Conservation (phyloP, 352 stramenopile genomes). For the Phytophthora citrophthora region DNA sequence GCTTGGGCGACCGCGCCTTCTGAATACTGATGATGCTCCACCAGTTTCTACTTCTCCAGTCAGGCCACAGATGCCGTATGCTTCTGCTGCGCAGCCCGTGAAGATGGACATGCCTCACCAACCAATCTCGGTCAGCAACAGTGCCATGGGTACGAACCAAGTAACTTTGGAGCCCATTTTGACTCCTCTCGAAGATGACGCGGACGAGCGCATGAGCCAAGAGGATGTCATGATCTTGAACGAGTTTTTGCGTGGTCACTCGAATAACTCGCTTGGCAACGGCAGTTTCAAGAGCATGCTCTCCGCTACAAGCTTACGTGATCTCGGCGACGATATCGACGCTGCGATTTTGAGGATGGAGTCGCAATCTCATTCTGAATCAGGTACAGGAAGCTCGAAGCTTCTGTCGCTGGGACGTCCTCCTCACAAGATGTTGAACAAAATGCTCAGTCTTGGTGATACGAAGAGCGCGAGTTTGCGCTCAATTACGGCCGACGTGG, state of each 20-base stretch:
- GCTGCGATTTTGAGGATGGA: slow-evolving; percentile 43
- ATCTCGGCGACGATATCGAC: slow-evolving; percentile 42
- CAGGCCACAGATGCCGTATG: slow-evolving; percentile 23
- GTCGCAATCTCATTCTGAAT: slow-evolving; percentile 24
- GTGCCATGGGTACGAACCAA: slow-evolving; percentile 11
- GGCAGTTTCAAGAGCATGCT: slow-evolving; percentile 48
- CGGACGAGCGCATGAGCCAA: slow-evolving; percentile 58
- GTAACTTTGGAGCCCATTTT: slow-evolving; percentile 55
- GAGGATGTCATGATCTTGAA: slow-evolving; percentile 73
- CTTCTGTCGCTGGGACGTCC: slow-evolving; percentile 15
- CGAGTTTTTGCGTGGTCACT: slow-evolving; percentile 60
- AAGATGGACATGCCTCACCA: slow-evolving; percentile 22
- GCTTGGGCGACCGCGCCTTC: slow-evolving; percentile 68
- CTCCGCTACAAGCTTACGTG: slow-evolving; percentile 39
- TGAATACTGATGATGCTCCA: slow-evolving; percentile 54
- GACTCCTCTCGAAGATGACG: slow-evolving; percentile 41
- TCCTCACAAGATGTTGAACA: slow-evolving; percentile 36
- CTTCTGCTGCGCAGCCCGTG: slow-evolving; percentile 2
- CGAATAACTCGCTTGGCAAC: slow-evolving; percentile 47
- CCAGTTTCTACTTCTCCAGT: slow-evolving; percentile 39
- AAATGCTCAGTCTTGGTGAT: slow-evolving; percentile 67
- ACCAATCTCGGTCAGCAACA: slow-evolving; percentile 11
- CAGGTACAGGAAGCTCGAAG: slow-evolving; percentile 25
- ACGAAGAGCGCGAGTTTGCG: slow-evolving; percentile 59
- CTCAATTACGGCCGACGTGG: slow-evolving; percentile 53